Percentiles rank a stretch among this genome's conserved stretches.
These are phyloP conservation scores for Triangularia setosa DNA, from an alignment of 2,329 filamentous ascomycete genomes.

Conservation along the genomic window DNA sequence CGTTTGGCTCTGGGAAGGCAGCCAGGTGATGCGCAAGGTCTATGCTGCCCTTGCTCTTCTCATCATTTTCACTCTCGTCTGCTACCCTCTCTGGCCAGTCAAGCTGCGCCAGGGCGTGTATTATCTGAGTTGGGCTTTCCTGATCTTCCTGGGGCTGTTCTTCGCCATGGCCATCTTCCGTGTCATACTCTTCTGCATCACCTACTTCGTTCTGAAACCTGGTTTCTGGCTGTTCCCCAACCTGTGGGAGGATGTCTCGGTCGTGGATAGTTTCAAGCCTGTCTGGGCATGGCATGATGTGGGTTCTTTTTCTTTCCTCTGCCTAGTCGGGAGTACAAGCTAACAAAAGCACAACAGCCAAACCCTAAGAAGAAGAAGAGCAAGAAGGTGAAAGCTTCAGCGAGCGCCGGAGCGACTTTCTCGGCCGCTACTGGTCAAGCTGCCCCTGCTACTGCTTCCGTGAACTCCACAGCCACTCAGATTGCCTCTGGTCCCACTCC, in stretches of 20 bases:
- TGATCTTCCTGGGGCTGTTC: conserved; percentile 86
- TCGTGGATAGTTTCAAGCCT: conserved; percentile 94
- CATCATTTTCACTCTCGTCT: conserved; percentile 80
- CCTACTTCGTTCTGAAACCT: conserved; percentile 77
- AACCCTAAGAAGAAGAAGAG: conserved; percentile 47
- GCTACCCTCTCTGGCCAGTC: conserved; percentile 95
- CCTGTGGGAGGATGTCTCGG: conserved; percentile 96
- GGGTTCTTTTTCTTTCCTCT: conserved; percentile 30
- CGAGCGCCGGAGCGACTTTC: conserved; percentile 41
- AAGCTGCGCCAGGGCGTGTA: conserved; percentile 89
- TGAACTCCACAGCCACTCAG: conserved; percentile 54
- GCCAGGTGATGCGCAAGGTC: conserved; percentile 88
- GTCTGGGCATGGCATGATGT: conserved; percentile 99
- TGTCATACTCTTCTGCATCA: conserved; percentile 88
- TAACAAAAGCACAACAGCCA: conserved; percentile 24
- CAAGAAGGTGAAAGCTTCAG: conserved; percentile 35
- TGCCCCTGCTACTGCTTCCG: conserved; percentile 50
- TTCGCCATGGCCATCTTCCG: conserved; percentile 98
- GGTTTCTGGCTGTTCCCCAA: conserved; percentile 99
- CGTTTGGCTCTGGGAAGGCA: conserved; percentile 92
- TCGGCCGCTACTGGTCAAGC: conserved; percentile 51
- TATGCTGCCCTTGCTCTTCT: conserved; percentile 81
- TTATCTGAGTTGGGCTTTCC: conserved; percentile 92
- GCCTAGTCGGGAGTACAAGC: neutral
- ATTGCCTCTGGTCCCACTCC: conserved; percentile 43